Evolutionary conservation across 257 asterid genomes (phyloP).

Genomic region (Plantago major): DNA sequence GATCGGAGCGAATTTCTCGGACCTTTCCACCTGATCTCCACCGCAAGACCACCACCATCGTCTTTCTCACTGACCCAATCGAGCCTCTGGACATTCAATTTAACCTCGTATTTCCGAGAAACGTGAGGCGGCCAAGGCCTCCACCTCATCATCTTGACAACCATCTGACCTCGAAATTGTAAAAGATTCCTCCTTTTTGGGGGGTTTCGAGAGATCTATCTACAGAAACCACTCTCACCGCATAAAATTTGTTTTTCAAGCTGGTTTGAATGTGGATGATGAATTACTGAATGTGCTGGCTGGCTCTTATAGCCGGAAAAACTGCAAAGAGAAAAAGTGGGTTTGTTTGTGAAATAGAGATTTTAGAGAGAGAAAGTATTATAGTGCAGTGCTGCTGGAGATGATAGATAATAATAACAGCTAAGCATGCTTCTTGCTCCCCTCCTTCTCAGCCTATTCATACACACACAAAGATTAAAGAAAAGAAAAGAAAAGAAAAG

Average conservation of each 20-base stretch:
- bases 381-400: no score
- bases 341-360: background rate
- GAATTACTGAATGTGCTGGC: conserved; percentile 1
- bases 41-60: conserved; percentile 35
- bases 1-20: conserved; percentile 46
- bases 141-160: conserved; percentile 60
- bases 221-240: no score
- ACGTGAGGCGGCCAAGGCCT: conserved; percentile 63
- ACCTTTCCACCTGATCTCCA: conserved; percentile 68
- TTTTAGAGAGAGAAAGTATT: no score
- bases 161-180: conserved; percentile 32
- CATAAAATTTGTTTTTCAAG: no score
- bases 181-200: conserved; percentile 12
- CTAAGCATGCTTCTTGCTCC: no score
- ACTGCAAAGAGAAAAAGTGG: background rate
- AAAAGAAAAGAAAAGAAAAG: background rate
- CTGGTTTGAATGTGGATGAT: conserved; percentile 22
- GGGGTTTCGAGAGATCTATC: conserved; percentile 26
- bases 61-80: conserved; percentile 34
- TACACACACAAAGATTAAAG: no score
- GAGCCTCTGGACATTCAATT: conserved; percentile 32
- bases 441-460: no score
- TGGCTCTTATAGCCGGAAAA: background rate
- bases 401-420: no score
- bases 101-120: conserved; percentile 46